These are phyloP conservation scores for Tolypocladium ovalisporum DNA, from an alignment of 2,329 filamentous ascomycete genomes.

Conservation along the genomic window DNA sequence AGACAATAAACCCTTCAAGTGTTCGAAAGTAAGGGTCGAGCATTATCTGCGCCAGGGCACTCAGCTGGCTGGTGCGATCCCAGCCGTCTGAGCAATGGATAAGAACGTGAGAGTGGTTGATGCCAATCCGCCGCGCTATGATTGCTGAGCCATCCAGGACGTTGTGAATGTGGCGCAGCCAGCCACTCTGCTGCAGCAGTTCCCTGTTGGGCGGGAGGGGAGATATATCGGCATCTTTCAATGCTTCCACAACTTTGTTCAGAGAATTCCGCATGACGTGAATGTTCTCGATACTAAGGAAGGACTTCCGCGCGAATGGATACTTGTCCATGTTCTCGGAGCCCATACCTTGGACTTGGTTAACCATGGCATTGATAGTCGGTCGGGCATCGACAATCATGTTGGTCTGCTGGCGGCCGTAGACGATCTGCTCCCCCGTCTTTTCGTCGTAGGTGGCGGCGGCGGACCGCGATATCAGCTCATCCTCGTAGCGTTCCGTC, in stretches of 20 bases:
- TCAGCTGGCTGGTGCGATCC: constrained; percentile 94
- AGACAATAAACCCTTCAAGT: constrained; percentile 83
- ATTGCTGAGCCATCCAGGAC: constrained; percentile 76
- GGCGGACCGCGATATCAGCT: constrained; percentile 38
- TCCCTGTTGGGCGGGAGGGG: constrained; percentile 74
- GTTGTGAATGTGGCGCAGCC: constrained; percentile 80
- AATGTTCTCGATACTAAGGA: constrained; percentile 94
- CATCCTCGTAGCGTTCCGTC: constrained; percentile 57
- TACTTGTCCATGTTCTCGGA: constrained; percentile 99
- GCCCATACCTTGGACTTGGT: constrained; percentile 85
- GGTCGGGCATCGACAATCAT: constrained; percentile 93
- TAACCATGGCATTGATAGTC: constrained; percentile 86
- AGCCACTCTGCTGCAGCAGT: constrained; percentile 69
- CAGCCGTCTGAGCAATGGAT: constrained; percentile 98
- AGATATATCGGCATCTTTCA: constrained; percentile 88
- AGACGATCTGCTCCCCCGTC: constrained; percentile 55
- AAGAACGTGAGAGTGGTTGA: constrained; percentile 87
- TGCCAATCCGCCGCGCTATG: constrained; percentile 78
- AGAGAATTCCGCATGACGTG: constrained; percentile 94
- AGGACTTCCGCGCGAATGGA: constrained; percentile 80
- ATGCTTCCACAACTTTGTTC: constrained; percentile 72
- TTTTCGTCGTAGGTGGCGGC: constrained; percentile 41
- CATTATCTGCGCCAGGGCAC: constrained; percentile 83
- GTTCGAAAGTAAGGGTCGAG: constrained; percentile 94
- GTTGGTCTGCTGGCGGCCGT: constrained; percentile 87